Evolutionary conservation across 73 alveolate species (phyloP), one percentile per base, ranked within the genome.

Genomic region (Paramecium octaurelia): DNA sequence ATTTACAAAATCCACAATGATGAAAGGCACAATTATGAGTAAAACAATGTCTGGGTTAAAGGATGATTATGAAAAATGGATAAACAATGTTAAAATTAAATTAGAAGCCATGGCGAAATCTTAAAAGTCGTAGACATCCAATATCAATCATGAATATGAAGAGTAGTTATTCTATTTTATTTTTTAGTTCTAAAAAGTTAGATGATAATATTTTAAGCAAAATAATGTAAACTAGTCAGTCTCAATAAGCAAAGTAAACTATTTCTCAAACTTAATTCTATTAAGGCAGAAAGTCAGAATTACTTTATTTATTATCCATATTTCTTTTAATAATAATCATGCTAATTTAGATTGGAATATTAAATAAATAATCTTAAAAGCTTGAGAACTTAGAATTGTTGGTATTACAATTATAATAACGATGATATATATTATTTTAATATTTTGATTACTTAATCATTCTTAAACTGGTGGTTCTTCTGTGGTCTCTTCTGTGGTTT

Each of bases 51-150:
- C 35, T 18, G 91, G 91, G 46, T 23, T 80, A 8, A 80, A 80
- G 14, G 91, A 80, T 3, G 91, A 80, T 48, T 80, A 80, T 80
- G 91, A 80, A 42, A 80, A 80, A 48, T 80, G 91, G 91, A 42
- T 43, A 1, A 80, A 80, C 14, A 80, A 80, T 48, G 91, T 80
- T 2, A 80, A 80, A 48, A 24, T 24, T 16, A 40, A 9, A 48
- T 80, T 80, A 80, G 91, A 80, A 46, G 36, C 36, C 5, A 23
- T 43, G 57, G 75, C 91, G 3, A 80, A 80, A 80, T 12, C 42
- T 8, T 64, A 64, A n/a, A 64, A 34, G 31, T 34, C 84, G 18
- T 54, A 54, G 4, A 0, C 24, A 6, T 27, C 84, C 24, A 64
- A 64, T 24, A n/a, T 34, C 8, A 64, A 27, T 31, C 84, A 64